Base-by-base conservation (phyloP, 805 yeast species). In the Helenozyma rhizophorensis region DNA sequence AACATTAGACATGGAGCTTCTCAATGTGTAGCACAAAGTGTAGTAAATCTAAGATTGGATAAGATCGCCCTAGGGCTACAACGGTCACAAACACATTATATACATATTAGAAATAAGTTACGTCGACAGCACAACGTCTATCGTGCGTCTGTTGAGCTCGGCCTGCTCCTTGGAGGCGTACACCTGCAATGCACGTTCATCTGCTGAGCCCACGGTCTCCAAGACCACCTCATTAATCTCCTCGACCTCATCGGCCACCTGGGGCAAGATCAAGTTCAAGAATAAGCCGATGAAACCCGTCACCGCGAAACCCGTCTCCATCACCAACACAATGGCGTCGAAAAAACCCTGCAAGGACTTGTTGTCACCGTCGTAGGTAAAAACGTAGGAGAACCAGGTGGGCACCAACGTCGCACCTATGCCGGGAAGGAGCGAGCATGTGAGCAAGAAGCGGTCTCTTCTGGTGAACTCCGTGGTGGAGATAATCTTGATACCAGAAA, bases 381-480 rank as follows among this genome's bases (percentile, higher is more conserved):
- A 44, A 2, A 44, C 48, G 15, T 32, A n/a, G 12, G 28, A 6
- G 24, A 44, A 44, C 48, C 48, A 44, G 8, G 30, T 22, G 14
- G 48, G 48, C n/a, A 44, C 40, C 34, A 44, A 36, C 7, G 45
- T 36, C 21, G 48, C 39, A 5, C 42, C 48, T 9, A 44, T 17
- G 3, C 48, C 48, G 2, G 44, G 44, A 34, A 44, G 33, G 18
- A 44, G 44, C 13, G 48, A 39, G 7, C 45, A 47, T 2, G 48
- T 44, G 36, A 44, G 33, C 33, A 44, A 25, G 31, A 44, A 44
- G 4, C 48, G 26, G 44, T 44, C 48, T 39, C 48, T 39, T 32
- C 48, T 32, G 34, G 48, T 39, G 45, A 44, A 44, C 33, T 42
- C 47, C n/a, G 48, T 44, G 39, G 42, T 42, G 28, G 47, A 39